These are phyloP conservation scores for Polytolypa hystricis DNA, from an alignment of 2,329 filamentous ascomycete species.

Conservation along the genomic window DNA sequence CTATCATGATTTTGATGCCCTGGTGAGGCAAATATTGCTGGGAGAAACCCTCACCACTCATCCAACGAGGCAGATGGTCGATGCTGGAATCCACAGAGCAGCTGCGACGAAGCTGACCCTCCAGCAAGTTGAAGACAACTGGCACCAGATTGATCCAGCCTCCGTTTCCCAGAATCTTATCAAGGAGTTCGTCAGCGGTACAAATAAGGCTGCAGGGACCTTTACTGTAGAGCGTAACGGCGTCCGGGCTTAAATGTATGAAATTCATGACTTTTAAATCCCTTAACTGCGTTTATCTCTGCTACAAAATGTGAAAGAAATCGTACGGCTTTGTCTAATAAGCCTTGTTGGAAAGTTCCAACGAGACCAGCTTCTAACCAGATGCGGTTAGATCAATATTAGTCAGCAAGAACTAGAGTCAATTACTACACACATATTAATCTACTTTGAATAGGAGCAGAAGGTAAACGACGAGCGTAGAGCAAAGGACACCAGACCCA, in stretches of 20 bases:
- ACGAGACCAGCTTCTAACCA: background rate
- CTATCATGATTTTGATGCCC: slow-evolving; percentile 4
- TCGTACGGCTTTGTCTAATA: background rate
- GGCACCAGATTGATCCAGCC: slow-evolving; percentile 2
- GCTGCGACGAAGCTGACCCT: slow-evolving; percentile 1
- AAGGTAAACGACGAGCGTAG: background rate
- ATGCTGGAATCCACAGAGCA: background rate
- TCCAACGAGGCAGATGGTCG: slow-evolving; percentile 2
- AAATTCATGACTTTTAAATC: background rate
- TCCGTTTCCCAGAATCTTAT: slow-evolving; percentile 4
- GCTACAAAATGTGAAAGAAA: too few species aligned
- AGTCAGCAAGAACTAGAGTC: background rate
- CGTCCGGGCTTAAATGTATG: background rate
- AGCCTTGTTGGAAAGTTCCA: slow-evolving; percentile 1
- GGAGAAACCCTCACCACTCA: slow-evolving; percentile 1
- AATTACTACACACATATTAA: background rate
- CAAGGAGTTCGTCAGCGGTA: slow-evolving; percentile 1
- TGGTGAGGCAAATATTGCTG: slow-evolving; percentile 5
- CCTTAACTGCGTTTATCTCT: too few species aligned
- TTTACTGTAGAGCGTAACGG: background rate
- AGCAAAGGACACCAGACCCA: slow-evolving; percentile 1
- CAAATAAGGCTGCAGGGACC: slow-evolving; percentile 2
- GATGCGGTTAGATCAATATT: background rate
- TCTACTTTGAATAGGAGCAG: background rate
- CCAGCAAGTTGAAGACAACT: slow-evolving; percentile 4